Conservation (phyloP, 257 asterid species). For the Nicotiana attenuata region DNA sequence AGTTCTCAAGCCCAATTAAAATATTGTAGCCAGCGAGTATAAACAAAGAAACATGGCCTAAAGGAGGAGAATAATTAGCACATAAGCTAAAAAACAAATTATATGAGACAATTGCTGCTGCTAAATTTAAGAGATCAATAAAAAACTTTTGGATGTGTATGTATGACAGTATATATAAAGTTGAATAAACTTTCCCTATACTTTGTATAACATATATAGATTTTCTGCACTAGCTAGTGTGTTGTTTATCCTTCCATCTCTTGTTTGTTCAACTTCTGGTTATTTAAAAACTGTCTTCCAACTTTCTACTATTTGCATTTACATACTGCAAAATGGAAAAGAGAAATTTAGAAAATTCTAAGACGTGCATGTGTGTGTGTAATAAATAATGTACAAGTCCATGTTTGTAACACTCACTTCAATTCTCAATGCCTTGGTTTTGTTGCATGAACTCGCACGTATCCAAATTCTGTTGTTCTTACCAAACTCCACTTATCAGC, state of each 20-base stretch:
- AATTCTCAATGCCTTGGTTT: too few species aligned
- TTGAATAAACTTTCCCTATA: background rate
- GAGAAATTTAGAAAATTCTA: background rate
- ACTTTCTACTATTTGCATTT: conserved; percentile 43
- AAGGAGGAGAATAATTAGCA: too few species aligned
- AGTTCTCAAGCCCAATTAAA: background rate
- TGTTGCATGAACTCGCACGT: too few species aligned
- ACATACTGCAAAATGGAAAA: conserved; percentile 43
- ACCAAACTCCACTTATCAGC: too few species aligned
- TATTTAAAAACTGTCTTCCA: conserved; percentile 54
- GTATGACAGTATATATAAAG: background rate
- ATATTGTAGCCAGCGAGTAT: background rate
- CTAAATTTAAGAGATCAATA: background rate
- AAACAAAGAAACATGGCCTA: background rate
- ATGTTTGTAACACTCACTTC: too few species aligned
- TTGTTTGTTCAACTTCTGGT: conserved; percentile 22
- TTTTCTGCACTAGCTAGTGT: background rate
- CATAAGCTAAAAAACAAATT: background rate
- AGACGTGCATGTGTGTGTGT: background rate
- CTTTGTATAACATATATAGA: background rate
- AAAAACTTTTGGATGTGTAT: background rate
- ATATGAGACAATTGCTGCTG: background rate
- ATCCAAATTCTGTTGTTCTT: too few species aligned
- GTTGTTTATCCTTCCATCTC: background rate
- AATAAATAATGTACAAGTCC: too few species aligned